A percentile compares a stretch with the other conserved stretches of the same genome.
Evolutionary conservation across 1,139 yeast species (phyloP).

Genomic region (Martiniozyma asiatica): DNA sequence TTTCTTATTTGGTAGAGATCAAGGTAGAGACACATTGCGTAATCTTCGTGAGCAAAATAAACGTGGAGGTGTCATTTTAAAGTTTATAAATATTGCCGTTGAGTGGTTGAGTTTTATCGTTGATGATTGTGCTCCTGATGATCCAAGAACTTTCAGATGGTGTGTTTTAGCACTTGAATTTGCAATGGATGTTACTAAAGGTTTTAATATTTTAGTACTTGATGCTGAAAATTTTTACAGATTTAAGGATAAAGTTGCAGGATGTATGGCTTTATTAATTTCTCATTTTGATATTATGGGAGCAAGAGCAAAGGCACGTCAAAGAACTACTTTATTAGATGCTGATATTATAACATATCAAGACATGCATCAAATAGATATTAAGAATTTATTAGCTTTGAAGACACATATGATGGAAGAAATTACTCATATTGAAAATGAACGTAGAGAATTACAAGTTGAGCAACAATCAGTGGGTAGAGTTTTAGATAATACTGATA

Average conservation of each 20-base stretch:
- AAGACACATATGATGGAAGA: slow-evolving; percentile 50
- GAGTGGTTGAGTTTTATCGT: slow-evolving; percentile 91
- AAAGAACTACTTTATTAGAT: slow-evolving; percentile 35
- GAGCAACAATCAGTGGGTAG: slow-evolving; percentile 63
- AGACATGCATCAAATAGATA: slow-evolving; percentile 43
- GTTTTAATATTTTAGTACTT: slow-evolving; percentile 75
- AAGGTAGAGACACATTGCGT: slow-evolving; percentile 62
- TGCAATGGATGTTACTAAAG: slow-evolving; percentile 91
- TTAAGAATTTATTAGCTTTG: slow-evolving; percentile 44
- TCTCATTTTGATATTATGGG: slow-evolving; percentile 99
- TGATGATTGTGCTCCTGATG: slow-evolving; percentile 91
- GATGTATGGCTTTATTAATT: slow-evolving; percentile 85
- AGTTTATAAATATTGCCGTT: slow-evolving; percentile 63
- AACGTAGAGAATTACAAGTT: slow-evolving; percentile 37
- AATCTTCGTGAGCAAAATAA: slow-evolving; percentile 23
- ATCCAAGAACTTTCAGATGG: slow-evolving; percentile 86
- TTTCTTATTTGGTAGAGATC: slow-evolving; percentile 74
- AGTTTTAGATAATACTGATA: slow-evolving; percentile 77
- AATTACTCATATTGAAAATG: slow-evolving; percentile 45
- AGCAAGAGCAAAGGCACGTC: slow-evolving; percentile 75
- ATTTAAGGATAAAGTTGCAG: slow-evolving; percentile 76
- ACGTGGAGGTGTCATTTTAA: slow-evolving; percentile 59
- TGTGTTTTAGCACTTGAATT: slow-evolving; percentile 91
- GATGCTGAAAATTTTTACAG: slow-evolving; percentile 65
- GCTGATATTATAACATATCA: slow-evolving; percentile 32